Conservation (phyloP, 2,329 filamentous ascomycete species). For the Fusarium devonianum region DNA sequence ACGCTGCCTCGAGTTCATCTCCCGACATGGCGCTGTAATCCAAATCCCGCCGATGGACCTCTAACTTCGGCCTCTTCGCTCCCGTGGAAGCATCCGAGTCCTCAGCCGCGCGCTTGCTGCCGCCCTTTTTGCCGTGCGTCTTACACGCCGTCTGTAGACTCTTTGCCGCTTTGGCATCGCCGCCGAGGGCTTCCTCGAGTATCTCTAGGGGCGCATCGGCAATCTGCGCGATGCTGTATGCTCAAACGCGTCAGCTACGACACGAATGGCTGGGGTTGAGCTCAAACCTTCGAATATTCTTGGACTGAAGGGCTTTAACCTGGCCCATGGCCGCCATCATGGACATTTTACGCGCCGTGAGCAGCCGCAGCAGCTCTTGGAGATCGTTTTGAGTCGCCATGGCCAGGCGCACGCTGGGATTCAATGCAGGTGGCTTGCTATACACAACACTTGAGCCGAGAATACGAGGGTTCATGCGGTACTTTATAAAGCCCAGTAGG, state of each 20-base stretch:
- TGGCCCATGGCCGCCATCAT: conserved; percentile 67
- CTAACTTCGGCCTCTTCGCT: conserved; percentile 46
- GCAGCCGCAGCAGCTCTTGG: conserved; percentile 66
- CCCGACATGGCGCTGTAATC: conserved; percentile 55
- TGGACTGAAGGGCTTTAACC: conserved; percentile 63
- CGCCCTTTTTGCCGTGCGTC: conserved; percentile 54
- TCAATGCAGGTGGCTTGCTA: not conserved
- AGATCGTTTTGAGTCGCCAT: conserved; percentile 67
- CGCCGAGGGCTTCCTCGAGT: conserved; percentile 56
- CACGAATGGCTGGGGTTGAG: rapidly evolving
- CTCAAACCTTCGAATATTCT: conserved; percentile 62
- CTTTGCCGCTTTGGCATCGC: conserved; percentile 57
- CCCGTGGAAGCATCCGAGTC: conserved; percentile 17
- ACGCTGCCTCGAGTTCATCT: conserved; percentile 67
- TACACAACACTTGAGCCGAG: too few species aligned
- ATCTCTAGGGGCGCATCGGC: conserved; percentile 55
- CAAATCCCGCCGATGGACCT: conserved; percentile 46
- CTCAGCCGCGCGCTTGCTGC: conserved; percentile 43
- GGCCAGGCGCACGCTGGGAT: not conserved
- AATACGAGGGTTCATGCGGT: too few species aligned
- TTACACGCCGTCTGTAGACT: conserved; percentile 63
- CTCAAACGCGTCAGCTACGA: conserved; percentile 4
- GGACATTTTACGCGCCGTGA: conserved; percentile 65
- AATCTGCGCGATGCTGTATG: conserved; percentile 60
- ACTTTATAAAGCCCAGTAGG: too few species aligned